Evolutionary conservation across 805 yeast genomes (phyloP).

Genomic region (Cyberlindnera saturnus): DNA sequence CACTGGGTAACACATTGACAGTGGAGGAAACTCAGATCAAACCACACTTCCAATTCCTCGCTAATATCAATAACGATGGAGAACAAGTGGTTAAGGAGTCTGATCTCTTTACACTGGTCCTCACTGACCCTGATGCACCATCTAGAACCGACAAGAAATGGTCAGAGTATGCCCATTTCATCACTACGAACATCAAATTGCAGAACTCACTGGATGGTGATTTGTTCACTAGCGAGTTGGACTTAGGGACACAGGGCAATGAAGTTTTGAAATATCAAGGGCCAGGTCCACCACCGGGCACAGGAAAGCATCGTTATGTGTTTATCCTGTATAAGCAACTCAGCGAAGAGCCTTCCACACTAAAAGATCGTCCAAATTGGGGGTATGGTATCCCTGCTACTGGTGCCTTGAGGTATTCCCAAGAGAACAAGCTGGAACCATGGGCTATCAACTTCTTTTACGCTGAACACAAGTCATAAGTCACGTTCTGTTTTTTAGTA

Average conservation of each 20-base stretch:
- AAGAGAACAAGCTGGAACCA: constrained; percentile 53
- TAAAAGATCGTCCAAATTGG: constrained; percentile 66
- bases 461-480: constrained; percentile 49
- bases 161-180: constrained; percentile 83
- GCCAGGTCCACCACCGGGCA: constrained; percentile 85
- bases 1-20: constrained; percentile 69
- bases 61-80: constrained; percentile 15
- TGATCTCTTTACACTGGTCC: constrained; percentile 62
- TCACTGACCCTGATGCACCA: constrained; percentile 96
- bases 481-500: constrained; percentile 1
- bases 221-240: constrained; percentile 30
- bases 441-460: constrained; percentile 77
- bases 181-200: constrained; percentile 49
- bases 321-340: constrained; percentile 67
- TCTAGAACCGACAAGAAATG: constrained; percentile 74
- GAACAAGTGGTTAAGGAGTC: constrained; percentile 23
- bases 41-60: constrained; percentile 65
- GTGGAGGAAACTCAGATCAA: constrained; percentile 59
- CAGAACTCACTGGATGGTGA: constrained; percentile 32
- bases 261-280: constrained; percentile 59
- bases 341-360: constrained; percentile 27
- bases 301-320: constrained; percentile 85
- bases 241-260: constrained; percentile 30
- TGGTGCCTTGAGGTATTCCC: constrained; percentile 74
- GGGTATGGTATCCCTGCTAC: constrained; percentile 78